phyloP scores from a whole-genome alignment of 306 rosid genomes.

The Morella rubra region DNA sequence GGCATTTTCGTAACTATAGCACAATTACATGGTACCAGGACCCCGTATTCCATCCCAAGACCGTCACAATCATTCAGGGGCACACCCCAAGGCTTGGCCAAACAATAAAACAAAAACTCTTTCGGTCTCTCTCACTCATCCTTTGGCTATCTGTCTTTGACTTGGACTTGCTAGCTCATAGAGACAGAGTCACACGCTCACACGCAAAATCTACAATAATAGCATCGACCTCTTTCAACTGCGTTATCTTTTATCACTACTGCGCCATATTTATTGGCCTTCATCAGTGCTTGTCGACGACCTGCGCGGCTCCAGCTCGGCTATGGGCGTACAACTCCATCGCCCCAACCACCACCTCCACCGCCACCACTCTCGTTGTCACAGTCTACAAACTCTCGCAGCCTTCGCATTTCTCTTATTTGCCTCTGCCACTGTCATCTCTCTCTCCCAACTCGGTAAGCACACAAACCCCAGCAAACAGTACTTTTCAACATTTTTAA shows the following conservation, averaged over 20 bases:
- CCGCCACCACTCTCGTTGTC: conserved; percentile 1
- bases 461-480: neutral
- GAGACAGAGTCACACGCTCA: conserved; percentile 22
- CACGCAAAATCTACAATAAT: conserved; percentile 37
- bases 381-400: conserved; percentile 35
- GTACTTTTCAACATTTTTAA: neutral
- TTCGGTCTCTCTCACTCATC: conserved; percentile 8
- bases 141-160: conserved; percentile 44
- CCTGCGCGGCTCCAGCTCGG: conserved; percentile 38
- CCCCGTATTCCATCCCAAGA: neutral
- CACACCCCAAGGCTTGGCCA: conserved; percentile 25
- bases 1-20: conserved; percentile 21
- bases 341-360: conserved; percentile 18
- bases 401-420: conserved; percentile 58
- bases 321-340: conserved; percentile 56
- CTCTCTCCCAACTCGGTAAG: conserved; percentile 51
- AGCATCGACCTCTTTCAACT: conserved; percentile 4
- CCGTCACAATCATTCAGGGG: conserved; percentile 45
- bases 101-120: conserved; percentile 37
- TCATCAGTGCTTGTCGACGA: conserved; percentile 10
- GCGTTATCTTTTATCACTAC: conserved; percentile 1
- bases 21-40: neutral
- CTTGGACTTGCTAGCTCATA: conserved; percentile 36
- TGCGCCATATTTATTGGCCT: neutral
- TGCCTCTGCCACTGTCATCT: conserved; percentile 39